Base-by-base conservation (phyloP, 1,139 yeast species). In the Saccharomycopsis hybrid region DNA sequence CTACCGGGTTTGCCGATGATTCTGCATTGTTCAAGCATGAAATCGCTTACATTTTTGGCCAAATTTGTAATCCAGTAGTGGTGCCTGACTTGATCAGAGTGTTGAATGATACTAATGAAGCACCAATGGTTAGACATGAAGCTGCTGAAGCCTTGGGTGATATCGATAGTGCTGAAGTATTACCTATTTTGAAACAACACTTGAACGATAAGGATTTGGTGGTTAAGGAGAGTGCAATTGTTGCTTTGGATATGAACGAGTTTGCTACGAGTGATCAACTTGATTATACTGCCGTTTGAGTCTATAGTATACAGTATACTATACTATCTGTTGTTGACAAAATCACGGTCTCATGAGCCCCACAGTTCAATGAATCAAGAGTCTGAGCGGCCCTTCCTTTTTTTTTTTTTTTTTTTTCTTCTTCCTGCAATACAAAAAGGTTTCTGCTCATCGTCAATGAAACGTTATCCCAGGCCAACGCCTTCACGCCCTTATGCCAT, bases 121-220 rank as follows among this genome's bases (percentile, higher is more conserved):
- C 95, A 44, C 95, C 95, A 54, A 94, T 94, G 98, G 98, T 94
- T 36, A 84, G 99, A 71, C 99, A 94, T 65, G 99, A 94, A 70
- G 98, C 98, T 52, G 98, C 98, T 32, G 99, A 94, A 70, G 98
- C 98, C 31, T 76, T 94, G 60, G 98, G 98, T 28, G 79, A 96
- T 31, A 92, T 94, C 65, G 97, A 96, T 29, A 87, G 97, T n/a
- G 96, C 87, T 60, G 97, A 90, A 53, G 95, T 92, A 47, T 75
- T 90, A 58, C 97, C 97, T 18, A 83, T 92, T 39, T 77, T 94
- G 62, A 77, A 85, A 64, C 73, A 81, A 43, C 86, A 85, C 67
- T 76, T 90, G 60, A 73, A 80, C 59, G 98, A 94, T 65, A 73
- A 78, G 55, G 96, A 86, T 60, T 78, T 76, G 53, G 98, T 94